A percentile compares a stretch with the other conserved stretches of the same genome.
These are phyloP conservation scores for Paramecium sonneborni DNA, from an alignment of 73 alveolate species.

Conservation along the genomic window DNA sequence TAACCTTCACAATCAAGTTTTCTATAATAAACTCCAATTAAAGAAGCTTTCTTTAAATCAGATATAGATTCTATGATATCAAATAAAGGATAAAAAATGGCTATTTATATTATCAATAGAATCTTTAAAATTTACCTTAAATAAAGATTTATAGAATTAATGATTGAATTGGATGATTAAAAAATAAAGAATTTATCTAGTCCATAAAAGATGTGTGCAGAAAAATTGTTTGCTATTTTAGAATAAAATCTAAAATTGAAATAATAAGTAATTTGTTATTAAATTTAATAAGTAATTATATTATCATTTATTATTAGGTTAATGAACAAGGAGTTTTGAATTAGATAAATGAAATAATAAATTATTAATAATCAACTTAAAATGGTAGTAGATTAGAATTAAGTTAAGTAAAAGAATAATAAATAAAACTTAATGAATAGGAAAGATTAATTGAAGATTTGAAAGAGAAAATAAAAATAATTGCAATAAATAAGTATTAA, in stretches of 20 bases:
- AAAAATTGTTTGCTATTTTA: background rate
- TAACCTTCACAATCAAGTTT: constrained; percentile 1
- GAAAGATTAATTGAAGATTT: background rate
- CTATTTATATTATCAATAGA: background rate
- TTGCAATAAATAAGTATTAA: background rate
- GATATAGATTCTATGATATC: background rate
- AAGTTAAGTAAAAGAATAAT: background rate
- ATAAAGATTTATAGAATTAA: background rate
- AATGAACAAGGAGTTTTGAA: background rate
- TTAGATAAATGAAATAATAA: background rate
- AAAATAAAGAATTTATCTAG: background rate
- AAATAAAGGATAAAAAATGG: background rate
- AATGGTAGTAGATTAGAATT: background rate
- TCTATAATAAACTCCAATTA: background rate
- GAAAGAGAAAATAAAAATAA: background rate
- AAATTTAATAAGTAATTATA: background rate
- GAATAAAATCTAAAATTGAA: background rate
- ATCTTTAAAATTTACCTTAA: background rate
- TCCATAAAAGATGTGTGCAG: background rate
- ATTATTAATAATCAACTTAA: background rate
- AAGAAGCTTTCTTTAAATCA: background rate
- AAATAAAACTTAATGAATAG: background rate
- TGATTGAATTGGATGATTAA: background rate
- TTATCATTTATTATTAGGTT: background rate
- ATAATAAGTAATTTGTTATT: background rate